Evolutionary conservation across 148 eudicot species (phyloP), one percentile per base, ranked within the genome.

Genomic region (Selenicereus undatus): DNA sequence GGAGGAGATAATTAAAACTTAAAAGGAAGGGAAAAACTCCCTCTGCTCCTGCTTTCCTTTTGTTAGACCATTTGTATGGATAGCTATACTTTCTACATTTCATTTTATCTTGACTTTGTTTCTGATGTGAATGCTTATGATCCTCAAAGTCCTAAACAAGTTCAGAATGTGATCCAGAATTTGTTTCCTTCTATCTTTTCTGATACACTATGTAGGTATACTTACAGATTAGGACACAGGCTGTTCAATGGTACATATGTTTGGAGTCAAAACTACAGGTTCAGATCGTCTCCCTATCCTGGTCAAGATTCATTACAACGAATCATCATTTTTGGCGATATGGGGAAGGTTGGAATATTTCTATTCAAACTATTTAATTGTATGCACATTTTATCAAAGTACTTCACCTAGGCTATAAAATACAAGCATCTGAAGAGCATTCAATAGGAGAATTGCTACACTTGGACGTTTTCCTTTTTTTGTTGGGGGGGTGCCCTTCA

Each of bases 271-370:
- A 65, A 13, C 3, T 83, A 89, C 80, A 73, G 82, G 7, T 93
- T 93, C 76, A 89, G 71, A 82, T 86, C 94, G 58, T 89, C 97
- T 73, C 97, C 97, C 73, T 88, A 90, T 82, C 97, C 97, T 20
- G 97, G 94, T 71, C 94, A 93, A 73, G 87, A 82, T 71, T 91
- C 94, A 52, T n/a, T 88, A 29, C 94, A 91, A 50, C 84, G 84
- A 14, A 87, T 91, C 35, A 84, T 93, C 82, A 88, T 93, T 43
- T 93, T 93, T 56, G 94, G 97, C 32, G 97, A 93, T 75, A 88
- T 93, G 93, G 97, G 97, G 71, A 91, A 93, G 97, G 97, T 93
- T 11, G 56, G 52, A 18, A 39, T 13, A 76, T 75, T 8, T 43
- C 30, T 75, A 51, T 12, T 64, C 5, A 5, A 26, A 52, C 0